Conservation (phyloP, 306 rosid species). For the Glycine tomentella region DNA sequence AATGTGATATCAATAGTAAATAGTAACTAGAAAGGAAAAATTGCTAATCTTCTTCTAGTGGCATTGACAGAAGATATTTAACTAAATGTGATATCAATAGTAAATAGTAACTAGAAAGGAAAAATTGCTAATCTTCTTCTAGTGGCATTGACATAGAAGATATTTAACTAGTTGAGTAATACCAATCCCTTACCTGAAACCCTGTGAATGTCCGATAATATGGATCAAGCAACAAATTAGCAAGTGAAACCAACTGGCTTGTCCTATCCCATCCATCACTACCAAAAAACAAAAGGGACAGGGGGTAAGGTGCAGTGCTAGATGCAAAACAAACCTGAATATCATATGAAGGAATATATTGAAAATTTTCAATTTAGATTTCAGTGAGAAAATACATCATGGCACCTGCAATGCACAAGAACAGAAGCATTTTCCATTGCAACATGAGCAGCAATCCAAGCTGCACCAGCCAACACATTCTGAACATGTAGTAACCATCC, state of each 20-base stretch:
- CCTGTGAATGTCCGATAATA: conserved; percentile 88
- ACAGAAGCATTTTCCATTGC: conserved; percentile 91
- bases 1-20: conserved; percentile 38
- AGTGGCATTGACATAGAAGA: conserved; percentile 23
- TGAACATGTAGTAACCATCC: conserved; percentile 96
- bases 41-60: not conserved
- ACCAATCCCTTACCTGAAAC: conserved; percentile 78
- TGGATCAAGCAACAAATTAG: conserved; percentile 94
- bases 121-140: not conserved
- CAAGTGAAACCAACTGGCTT: conserved; percentile 90
- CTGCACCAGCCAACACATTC: conserved; percentile 91
- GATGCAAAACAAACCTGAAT: conserved; percentile 28
- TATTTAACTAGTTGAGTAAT: conserved; percentile 34
- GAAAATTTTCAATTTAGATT: conserved; percentile 21
- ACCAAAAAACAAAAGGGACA: conserved; percentile 24
- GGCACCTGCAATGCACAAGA: conserved; percentile 98
- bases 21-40: conserved; percentile 39
- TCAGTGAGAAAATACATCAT: conserved; percentile 31
- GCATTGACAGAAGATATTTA: conserved; percentile 35
- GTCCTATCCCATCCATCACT: conserved; percentile 99
- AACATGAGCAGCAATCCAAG: conserved; percentile 98
- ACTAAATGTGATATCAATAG: conserved; percentile 38
- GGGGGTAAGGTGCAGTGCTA: not conserved
- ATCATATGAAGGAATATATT: not conserved
- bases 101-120: conserved; percentile 40